Base-by-base conservation (phyloP, 2,329 filamentous ascomycete genomes). In the Sclerotinia glacialis region DNA sequence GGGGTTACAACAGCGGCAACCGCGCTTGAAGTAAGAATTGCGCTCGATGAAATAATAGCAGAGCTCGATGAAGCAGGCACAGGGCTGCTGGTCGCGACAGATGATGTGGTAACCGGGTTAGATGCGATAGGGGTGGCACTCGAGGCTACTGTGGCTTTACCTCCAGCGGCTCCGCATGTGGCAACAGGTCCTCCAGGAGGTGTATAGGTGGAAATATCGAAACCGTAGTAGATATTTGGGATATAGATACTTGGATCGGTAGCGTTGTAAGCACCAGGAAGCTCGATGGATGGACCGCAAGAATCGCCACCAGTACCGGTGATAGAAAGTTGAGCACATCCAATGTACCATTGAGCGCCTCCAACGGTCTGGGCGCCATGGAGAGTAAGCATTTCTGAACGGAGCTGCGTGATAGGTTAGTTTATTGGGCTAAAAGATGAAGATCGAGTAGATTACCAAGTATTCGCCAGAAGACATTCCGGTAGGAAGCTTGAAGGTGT, bases 301-400 rank as follows among this genome's bases (percentile, higher is more conserved):
- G 68, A 56, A 18, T 49, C 53, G 21, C 26, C 61, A 14, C 52
- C 64, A n/a, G 65, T 66, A 26, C 72, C 72, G 46, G 71, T 74
- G 50, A 71, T 72, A 21, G 67, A 69, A 37, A 73, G 55, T 67
- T 73, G 71, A 42, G 71, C 71, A 50, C 73, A 74, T 12, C 69
- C 69, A 28, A 73, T 74, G 58, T 73, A 74, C 52, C 68, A 72
- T 69, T 71, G 71, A 11, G 42, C 71, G 42, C 71, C 71, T n/a
- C 69, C 71, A 23, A 70, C 9, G 12, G 66, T 72, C 31, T 70
- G 65, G 12, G 72, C 55, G 12, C 64, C 68, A 67, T 73, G 72
- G n/a, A 74, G 69, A 34, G 69, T 72, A 3, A 74, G 67, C 67
- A 72, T 72, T 58, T 73, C 72, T 60, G 71, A 71, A 34, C 72